These are phyloP conservation scores for Thelonectria rubi DNA, from an alignment of 2,329 filamentous ascomycete genomes.

Conservation along the genomic window DNA sequence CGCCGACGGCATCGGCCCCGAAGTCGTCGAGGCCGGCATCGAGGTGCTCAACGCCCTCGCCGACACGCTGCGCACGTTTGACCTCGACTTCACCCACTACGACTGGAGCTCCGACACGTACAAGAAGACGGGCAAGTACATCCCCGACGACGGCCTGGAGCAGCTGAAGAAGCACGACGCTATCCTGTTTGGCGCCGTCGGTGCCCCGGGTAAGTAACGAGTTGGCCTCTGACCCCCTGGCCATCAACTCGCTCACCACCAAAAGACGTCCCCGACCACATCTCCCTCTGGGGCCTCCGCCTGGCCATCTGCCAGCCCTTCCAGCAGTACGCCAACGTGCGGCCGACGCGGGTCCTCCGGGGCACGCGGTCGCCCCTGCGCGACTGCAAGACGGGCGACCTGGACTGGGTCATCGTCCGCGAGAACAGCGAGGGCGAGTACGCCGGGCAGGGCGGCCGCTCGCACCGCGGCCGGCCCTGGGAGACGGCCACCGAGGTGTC, in stretches of 20 bases:
- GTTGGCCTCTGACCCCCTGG: too few species aligned
- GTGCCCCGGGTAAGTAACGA: slow-evolving; percentile 61
- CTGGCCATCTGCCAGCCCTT: slow-evolving; percentile 71
- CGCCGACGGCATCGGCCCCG: slow-evolving; percentile 70
- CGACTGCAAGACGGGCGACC: slow-evolving; percentile 60
- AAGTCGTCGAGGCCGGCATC: slow-evolving; percentile 69
- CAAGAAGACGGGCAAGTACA: slow-evolving; percentile 68
- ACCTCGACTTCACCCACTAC: slow-evolving; percentile 68
- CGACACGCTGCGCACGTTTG: slow-evolving; percentile 63
- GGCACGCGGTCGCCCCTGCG: slow-evolving; percentile 66
- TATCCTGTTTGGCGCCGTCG: slow-evolving; percentile 72
- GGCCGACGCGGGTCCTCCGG: slow-evolving; percentile 68
- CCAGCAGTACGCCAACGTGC: slow-evolving; percentile 73
- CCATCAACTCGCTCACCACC: background rate
- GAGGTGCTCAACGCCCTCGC: slow-evolving; percentile 66
- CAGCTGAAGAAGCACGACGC: slow-evolving; percentile 58
- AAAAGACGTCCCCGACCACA: slow-evolving; percentile 69
- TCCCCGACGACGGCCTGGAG: slow-evolving; percentile 49
- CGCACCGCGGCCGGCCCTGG: slow-evolving; percentile 66
- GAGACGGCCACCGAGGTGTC: slow-evolving; percentile 69
- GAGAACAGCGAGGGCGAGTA: slow-evolving; percentile 76
- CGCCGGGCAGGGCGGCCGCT: slow-evolving; percentile 70
- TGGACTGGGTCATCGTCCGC: slow-evolving; percentile 73
- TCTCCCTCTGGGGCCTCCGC: slow-evolving; percentile 71
- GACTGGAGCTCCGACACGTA: slow-evolving; percentile 75